Percentiles rank a stretch among this genome's conserved stretches.
Conservation (phyloP, 345 rosid species). For the Gossypium arboreum region DNA sequence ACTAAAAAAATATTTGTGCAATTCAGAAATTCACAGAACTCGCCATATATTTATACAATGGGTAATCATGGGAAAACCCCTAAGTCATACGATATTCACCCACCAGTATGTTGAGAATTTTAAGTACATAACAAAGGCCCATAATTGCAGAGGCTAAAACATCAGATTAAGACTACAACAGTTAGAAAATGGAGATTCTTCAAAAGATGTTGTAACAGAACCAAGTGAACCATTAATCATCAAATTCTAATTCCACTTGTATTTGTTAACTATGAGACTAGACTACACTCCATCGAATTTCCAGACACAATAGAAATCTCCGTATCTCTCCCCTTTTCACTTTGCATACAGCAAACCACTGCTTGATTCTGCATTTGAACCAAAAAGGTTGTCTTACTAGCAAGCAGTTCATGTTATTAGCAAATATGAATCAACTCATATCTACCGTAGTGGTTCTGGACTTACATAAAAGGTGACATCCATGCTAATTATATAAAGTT, state of each 20-base stretch:
- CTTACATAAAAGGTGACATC: not conserved
- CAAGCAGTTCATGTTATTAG: not conserved
- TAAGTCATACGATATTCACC: not conserved
- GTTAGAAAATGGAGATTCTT: not conserved
- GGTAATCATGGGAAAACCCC: not conserved
- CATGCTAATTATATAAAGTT: not conserved
- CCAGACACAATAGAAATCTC: not conserved
- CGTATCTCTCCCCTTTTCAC: not conserved
- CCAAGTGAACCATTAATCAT: not conserved
- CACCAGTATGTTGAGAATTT: not conserved
- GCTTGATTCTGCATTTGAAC: not conserved
- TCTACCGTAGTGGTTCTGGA: not conserved
- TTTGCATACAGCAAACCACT: not conserved
- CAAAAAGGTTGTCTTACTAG: not conserved
- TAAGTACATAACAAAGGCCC: not conserved
- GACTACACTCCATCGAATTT: not conserved
- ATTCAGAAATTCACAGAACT: not conserved
- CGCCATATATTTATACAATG: not conserved
- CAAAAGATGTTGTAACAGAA: not conserved
- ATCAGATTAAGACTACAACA: not conserved
- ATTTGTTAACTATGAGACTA: conserved; percentile 1
- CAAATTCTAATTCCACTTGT: not conserved
- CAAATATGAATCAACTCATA: not conserved
- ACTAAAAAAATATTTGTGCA: not conserved
- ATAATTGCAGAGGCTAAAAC: not conserved